Conservation (phyloP, 1,284 basidiomycete species). For the Lignosus rhinocerotis region DNA sequence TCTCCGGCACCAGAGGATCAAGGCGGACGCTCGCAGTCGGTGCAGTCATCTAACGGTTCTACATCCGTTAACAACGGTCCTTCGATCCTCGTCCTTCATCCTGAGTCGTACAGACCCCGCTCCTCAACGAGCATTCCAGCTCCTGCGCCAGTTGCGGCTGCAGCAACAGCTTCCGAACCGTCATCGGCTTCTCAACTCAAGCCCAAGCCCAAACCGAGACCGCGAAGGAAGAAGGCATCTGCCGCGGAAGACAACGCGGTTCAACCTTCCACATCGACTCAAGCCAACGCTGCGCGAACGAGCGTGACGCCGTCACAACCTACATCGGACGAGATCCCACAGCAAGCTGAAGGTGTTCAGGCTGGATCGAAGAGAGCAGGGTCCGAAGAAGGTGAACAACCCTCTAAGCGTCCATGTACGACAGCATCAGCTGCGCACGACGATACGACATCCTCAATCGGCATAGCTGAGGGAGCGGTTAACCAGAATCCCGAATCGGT, state of each 20-base stretch:
- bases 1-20: conserved; percentile 4
- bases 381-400: background rate
- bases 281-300: background rate
- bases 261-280: background rate
- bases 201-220: conserved; percentile 25
- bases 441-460: too few species aligned
- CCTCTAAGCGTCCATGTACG: background rate
- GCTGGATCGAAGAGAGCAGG: background rate
- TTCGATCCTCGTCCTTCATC: conserved; percentile 16
- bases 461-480: too few species aligned
- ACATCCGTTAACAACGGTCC: background rate
- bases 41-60: background rate
- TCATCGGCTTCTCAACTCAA: conserved; percentile 1
- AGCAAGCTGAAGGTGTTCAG: background rate
- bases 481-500: too few species aligned
- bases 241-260: background rate
- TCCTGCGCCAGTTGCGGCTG: background rate
- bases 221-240: conserved; percentile 11
- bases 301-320: background rate
- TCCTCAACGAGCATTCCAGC: background rate
- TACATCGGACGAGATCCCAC: background rate
- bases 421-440: background rate
- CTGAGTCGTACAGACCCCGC: conserved; percentile 10
- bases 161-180: background rate
- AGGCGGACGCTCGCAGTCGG: background rate